Conservation (phyloP, 2,329 filamentous ascomycete genomes). For the Neodidymelliopsis sp. region DNA sequence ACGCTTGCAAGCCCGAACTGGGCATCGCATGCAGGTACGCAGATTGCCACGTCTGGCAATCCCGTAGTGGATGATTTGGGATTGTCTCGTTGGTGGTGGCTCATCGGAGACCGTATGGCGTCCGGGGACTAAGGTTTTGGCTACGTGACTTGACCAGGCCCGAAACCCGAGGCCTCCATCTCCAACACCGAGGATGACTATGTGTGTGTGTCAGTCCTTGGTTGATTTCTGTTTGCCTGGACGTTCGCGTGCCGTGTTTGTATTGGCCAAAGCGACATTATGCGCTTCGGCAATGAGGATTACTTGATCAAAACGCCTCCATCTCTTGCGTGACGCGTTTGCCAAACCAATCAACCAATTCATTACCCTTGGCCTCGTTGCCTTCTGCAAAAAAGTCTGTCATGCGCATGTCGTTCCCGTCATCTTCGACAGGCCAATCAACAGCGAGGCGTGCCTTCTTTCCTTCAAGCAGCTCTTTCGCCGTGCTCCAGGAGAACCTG, state of each 20-base stretch:
- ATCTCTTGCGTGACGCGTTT: constrained; percentile 72
- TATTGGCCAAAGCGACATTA: too few relatives aligned
- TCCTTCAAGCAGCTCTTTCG: constrained; percentile 89
- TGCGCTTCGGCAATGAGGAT: too few relatives aligned
- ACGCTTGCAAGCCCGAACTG: too few relatives aligned
- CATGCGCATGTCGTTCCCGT: constrained; percentile 69
- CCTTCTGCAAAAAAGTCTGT: constrained; percentile 75
- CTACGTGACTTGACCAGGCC: constrained; percentile 12
- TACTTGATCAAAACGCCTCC: constrained; percentile 69
- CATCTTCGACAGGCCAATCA: constrained; percentile 85
- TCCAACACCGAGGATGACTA: constrained; percentile 9
- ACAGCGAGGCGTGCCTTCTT: constrained; percentile 73
- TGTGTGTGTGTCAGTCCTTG: neutral
- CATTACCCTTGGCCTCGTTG: constrained; percentile 62
- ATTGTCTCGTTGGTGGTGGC: constrained; percentile 12
- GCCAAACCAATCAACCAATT: constrained; percentile 85
- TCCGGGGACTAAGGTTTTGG: constrained; percentile 13
- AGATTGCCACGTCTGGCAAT: constrained; percentile 10
- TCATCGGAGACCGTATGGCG: constrained; percentile 14
- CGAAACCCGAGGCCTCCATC: constrained; percentile 14
- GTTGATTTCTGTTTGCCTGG: neutral
- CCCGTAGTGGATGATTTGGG: too few relatives aligned
- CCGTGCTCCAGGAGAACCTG: constrained; percentile 94
- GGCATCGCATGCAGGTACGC: constrained; percentile 17
- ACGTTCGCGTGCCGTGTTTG: neutral